Evolutionary conservation across 345 rosid genomes (phyloP).

Genomic region (Populus nigra): DNA sequence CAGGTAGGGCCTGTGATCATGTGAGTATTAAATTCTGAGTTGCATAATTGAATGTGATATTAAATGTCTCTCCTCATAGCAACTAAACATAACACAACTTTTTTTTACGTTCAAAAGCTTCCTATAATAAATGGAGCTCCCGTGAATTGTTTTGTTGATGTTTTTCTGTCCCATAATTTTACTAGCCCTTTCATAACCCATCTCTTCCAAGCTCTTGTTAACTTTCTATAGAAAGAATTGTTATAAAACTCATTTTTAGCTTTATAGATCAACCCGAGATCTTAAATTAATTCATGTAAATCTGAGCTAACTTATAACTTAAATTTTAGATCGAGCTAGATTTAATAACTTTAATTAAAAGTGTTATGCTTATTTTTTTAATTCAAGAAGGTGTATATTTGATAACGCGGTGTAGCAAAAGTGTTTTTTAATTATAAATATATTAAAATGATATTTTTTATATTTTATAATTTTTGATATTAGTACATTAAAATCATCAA

Average conservation of each 20-base stretch:
- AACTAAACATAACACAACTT: background rate
- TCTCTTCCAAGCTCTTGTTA: background rate
- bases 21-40: slow-evolving; percentile 30
- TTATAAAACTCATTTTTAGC: too few species aligned
- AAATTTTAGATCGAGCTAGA: accelerated
- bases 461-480: too few species aligned
- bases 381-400: too few species aligned
- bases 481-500: too few species aligned
- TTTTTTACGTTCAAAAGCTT: background rate
- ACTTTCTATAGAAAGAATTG: background rate
- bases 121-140: background rate
- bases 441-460: too few species aligned
- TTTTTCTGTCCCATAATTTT: background rate
- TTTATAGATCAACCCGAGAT: too few species aligned
- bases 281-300: too few species aligned
- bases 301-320: too few species aligned
- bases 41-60: slow-evolving; percentile 24
- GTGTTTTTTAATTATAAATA: too few species aligned
- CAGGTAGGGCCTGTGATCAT: slow-evolving; percentile 20
- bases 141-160: background rate
- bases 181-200: background rate
- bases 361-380: too few species aligned
- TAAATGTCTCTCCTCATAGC: slow-evolving; percentile 14
- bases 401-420: too few species aligned
- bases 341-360: too few species aligned